Evolutionary conservation across 139 green algal species (phyloP).

Genomic region (Bryopsis sp.): DNA sequence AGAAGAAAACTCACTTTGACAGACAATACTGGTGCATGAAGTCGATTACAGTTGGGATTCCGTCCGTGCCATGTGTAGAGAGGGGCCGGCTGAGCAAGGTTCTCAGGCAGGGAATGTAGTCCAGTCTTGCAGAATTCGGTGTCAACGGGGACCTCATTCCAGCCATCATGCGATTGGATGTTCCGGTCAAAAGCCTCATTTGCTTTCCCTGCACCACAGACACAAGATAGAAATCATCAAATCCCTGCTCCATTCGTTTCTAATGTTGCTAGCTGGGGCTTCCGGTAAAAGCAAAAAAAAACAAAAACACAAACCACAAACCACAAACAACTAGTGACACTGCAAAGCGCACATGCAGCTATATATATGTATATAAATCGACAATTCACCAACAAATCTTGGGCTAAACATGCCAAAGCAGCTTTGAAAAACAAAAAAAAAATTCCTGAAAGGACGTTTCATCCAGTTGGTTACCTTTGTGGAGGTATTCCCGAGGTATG

Average conservation of each 20-base stretch:
- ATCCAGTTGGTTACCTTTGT: no score
- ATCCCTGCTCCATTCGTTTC: no score
- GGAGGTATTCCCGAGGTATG: slow-evolving; percentile 86
- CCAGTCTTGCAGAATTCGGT: slow-evolving; percentile 41
- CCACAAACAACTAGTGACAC: no score
- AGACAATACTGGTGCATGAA: slow-evolving; percentile 54
- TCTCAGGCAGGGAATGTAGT: slow-evolving; percentile 68
- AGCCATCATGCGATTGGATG: slow-evolving; percentile 69
- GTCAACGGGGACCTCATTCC: slow-evolving; percentile 21
- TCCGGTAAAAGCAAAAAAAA: no score
- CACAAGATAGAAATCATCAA: neutral
- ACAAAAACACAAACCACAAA: no score
- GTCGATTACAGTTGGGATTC: slow-evolving; percentile 40
- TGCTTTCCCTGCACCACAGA: slow-evolving; percentile 59
- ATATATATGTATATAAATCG: no score
- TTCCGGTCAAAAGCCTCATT: slow-evolving; percentile 73
- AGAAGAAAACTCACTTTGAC: slow-evolving; percentile 24
- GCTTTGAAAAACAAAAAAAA: no score
- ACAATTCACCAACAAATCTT: no score
- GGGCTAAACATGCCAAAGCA: no score
- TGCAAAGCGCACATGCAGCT: no score
- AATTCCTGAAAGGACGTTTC: no score
- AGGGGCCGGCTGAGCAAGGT: slow-evolving; percentile 45
- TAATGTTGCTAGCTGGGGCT: no score
- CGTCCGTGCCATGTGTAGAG: slow-evolving; percentile 47